These are phyloP conservation scores for Volvox carteri DNA, from an alignment of 163 green algal species.

Conservation along the genomic window DNA sequence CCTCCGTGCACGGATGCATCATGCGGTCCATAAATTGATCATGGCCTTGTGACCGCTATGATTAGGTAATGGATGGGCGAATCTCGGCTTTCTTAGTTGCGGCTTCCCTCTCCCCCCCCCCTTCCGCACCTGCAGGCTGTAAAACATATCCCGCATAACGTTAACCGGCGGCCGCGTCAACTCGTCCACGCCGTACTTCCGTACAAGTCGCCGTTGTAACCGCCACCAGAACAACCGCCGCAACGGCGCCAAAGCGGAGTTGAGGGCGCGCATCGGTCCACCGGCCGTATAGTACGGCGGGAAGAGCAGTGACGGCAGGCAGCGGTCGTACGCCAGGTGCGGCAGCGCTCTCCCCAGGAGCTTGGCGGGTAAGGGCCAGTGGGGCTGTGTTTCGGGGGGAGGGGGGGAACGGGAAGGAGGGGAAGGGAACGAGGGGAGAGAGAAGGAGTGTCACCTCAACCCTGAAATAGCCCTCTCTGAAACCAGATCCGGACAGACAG, in stretches of 20 bases:
- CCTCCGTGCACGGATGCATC: no score
- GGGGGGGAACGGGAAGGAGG: neutral
- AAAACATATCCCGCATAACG: conserved; percentile 35
- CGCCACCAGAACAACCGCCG: conserved; percentile 54
- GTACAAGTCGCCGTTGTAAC: conserved; percentile 22
- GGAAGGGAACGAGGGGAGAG: neutral
- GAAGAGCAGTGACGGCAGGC: conserved; percentile 31
- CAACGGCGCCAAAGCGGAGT: conserved; percentile 33
- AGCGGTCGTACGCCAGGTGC: conserved; percentile 20
- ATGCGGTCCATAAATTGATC: no score
- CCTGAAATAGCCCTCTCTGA: no score
- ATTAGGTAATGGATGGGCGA: no score
- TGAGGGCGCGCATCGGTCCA: neutral
- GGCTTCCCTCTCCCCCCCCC: neutral
- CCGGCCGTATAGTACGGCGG: conserved; percentile 52
- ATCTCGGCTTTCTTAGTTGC: no score
- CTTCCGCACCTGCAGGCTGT: conserved; percentile 3
- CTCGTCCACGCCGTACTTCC: conserved; percentile 7
- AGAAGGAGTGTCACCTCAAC: neutral
- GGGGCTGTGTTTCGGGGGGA: neutral
- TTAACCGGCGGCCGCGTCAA: conserved; percentile 24
- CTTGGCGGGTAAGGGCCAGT: conserved; percentile 42
- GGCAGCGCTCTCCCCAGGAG: conserved; percentile 5
- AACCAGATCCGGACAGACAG: neutral
- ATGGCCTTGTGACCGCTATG: no score